A percentile compares a stretch with the other conserved stretches of the same genome.
These are phyloP conservation scores for Cadophora malorum DNA, from an alignment of 2,329 filamentous ascomycete species.

Conservation along the genomic window DNA sequence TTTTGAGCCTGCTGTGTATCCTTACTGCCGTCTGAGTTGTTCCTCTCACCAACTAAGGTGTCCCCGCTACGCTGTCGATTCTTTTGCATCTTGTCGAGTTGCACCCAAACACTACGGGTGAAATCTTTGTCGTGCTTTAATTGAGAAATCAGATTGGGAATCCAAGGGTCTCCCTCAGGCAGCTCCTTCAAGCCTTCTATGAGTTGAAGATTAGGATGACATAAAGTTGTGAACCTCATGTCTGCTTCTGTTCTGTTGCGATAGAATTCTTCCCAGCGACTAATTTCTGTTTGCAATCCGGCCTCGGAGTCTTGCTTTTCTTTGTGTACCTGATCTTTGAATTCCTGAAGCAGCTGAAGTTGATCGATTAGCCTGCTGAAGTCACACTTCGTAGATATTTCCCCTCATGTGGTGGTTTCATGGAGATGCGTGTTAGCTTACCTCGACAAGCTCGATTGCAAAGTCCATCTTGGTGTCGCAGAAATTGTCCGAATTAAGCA, in stretches of 20 bases:
- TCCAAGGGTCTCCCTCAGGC: background rate
- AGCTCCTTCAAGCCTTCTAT: background rate
- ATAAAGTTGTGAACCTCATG: too few relatives aligned
- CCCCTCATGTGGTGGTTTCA: background rate
- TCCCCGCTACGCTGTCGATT: background rate
- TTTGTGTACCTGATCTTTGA: background rate
- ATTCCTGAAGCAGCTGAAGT: background rate
- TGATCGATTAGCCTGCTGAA: background rate
- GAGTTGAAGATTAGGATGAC: background rate
- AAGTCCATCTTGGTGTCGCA: background rate
- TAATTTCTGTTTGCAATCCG: background rate
- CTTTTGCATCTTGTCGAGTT: too few relatives aligned
- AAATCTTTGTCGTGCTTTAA: background rate
- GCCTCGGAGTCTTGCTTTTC: background rate
- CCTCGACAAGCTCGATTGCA: conserved; percentile 1
- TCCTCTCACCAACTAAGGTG: background rate
- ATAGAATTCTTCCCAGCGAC: background rate
- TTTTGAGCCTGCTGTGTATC: background rate
- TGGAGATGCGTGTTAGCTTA: background rate
- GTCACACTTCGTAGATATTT: background rate
- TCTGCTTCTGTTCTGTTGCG: background rate
- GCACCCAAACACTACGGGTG: background rate
- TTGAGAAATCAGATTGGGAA: background rate
- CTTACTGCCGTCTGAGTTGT: background rate
- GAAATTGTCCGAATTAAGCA: background rate